Evolutionary conservation across 306 rosid genomes (phyloP), one percentile per base, ranked within the genome.

Genomic region (Corylus americana): DNA sequence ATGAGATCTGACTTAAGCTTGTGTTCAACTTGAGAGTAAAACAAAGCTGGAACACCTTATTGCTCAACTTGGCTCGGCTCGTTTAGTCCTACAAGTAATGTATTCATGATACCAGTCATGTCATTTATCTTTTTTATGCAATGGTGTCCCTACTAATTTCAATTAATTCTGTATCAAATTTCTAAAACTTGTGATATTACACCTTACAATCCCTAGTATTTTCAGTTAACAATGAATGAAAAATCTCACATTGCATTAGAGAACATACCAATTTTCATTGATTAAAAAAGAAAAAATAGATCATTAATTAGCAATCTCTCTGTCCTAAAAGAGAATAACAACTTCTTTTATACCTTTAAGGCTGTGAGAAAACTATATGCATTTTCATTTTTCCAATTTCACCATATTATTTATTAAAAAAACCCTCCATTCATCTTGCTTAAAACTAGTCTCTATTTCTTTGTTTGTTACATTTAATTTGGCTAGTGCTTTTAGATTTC

Each of bases 371-470:
- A 59, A 59, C 14, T 29, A 13, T 12, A 42, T 8, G 45, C 45
- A 42, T 5, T 42, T 5, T 42, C 16, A 0, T 0, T 35, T 35
- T 35, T 64, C 70, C 47, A 64, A 31, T 64, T 64, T 64, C 45
- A 8, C 11, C 10, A 7, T 64, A 31, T 31, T 35, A 64, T 64
- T 11, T 64, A 45, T 42, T 42, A 42, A 6, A 64, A 14, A 8
- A 31, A 64, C 69, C 7, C 39, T 62, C n/a, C 70, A 31, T 31
- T 80, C 63, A 6, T 37, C 74, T 25, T 73, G 50, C 63, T 37
- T 64, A 64, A 35, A 64, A 35, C 45, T 67, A 64, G 22, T 37
- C 59, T 48, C 55, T 69, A 4, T 8, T 4, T 64, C 20, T 44
- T 69, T 47, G 37, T n/a, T 13, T 37, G 48, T 31, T 55, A 70